phyloP scores from a whole-genome alignment of 805 yeast species.

The Barnettozyma populi region DNA sequence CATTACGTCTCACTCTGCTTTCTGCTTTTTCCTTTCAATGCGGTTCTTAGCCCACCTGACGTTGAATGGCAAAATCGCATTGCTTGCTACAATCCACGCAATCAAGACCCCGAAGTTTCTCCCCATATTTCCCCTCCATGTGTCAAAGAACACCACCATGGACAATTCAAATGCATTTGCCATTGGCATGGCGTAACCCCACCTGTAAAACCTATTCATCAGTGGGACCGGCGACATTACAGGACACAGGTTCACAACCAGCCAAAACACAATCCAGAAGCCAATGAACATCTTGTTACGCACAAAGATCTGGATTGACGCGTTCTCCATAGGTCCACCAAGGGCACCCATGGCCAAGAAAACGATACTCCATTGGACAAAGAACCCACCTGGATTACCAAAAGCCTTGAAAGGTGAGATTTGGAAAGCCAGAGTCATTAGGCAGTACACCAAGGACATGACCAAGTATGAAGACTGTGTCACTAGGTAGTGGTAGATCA shows the following conservation, averaged over 20 bases:
- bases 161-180: conserved; percentile 51
- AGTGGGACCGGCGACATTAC: conserved; percentile 51
- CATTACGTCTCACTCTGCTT: background rate
- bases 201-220: conserved; percentile 29
- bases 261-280: conserved; percentile 64
- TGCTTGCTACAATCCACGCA: conserved; percentile 48
- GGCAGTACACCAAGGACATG: conserved; percentile 47
- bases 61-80: conserved; percentile 32
- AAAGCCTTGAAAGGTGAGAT: conserved; percentile 45
- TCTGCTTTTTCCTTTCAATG: conserved; percentile 1
- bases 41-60: conserved; percentile 13
- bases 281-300: conserved; percentile 57
- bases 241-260: conserved; percentile 54
- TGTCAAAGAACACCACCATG: conserved; percentile 48
- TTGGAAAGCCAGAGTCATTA: conserved; percentile 59
- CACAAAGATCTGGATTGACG: conserved; percentile 43
- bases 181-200: conserved; percentile 60
- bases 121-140: conserved; percentile 48
- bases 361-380: conserved; percentile 59
- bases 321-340: conserved; percentile 62
- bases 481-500: conserved; percentile 41
- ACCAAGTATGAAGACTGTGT: conserved; percentile 46
- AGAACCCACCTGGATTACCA: conserved; percentile 53
- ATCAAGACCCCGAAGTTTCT: conserved; percentile 47
- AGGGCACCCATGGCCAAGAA: conserved; percentile 61